Percentiles rank a stretch among this genome's conserved stretches.
These are phyloP conservation scores for Lepraria neglecta DNA, from an alignment of 495 filamentous ascomycete species.

Conservation along the genomic window DNA sequence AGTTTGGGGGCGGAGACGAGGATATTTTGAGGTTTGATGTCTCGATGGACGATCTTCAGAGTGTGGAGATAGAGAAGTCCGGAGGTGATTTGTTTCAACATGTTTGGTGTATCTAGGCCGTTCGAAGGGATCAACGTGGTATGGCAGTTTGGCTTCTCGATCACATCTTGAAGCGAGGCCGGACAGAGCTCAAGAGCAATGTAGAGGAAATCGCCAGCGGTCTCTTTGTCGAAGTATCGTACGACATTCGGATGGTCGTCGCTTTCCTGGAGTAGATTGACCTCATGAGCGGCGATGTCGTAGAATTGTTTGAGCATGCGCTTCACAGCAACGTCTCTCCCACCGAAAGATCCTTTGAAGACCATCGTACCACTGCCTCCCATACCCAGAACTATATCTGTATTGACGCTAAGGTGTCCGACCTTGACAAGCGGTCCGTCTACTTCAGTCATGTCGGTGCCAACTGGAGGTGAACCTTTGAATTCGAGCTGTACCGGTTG, in stretches of 20 bases:
- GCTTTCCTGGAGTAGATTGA: conserved; percentile 79
- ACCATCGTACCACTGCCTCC: conserved; percentile 85
- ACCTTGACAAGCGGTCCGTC: conserved; percentile 59
- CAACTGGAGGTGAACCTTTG: conserved; percentile 30
- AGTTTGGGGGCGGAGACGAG: conserved; percentile 57
- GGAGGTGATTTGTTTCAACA: conserved; percentile 78
- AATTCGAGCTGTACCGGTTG: conserved; percentile 51
- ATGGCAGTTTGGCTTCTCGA: conserved; percentile 61
- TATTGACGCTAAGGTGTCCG: conserved; percentile 65
- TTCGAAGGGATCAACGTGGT: conserved; percentile 48
- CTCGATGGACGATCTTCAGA: conserved; percentile 90
- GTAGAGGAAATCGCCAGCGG: conserved; percentile 85
- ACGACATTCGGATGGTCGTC: conserved; percentile 96
- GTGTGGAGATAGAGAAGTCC: conserved; percentile 85
- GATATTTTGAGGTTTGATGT: conserved; percentile 96
- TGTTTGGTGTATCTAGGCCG: conserved; percentile 51
- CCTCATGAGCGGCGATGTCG: conserved; percentile 92
- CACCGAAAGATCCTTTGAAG: conserved; percentile 78
- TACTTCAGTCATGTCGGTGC: conserved; percentile 46
- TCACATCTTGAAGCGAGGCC: conserved; percentile 82
- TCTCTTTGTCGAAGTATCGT: conserved; percentile 86
- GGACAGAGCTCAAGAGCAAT: conserved; percentile 96
- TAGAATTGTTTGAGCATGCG: conserved; percentile 92
- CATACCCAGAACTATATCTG: conserved; percentile 64
- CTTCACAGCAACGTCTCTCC: conserved; percentile 90